phyloP scores from a whole-genome alignment of 2,329 filamentous ascomycete genomes.

The Scedosporium apiospermum region DNA sequence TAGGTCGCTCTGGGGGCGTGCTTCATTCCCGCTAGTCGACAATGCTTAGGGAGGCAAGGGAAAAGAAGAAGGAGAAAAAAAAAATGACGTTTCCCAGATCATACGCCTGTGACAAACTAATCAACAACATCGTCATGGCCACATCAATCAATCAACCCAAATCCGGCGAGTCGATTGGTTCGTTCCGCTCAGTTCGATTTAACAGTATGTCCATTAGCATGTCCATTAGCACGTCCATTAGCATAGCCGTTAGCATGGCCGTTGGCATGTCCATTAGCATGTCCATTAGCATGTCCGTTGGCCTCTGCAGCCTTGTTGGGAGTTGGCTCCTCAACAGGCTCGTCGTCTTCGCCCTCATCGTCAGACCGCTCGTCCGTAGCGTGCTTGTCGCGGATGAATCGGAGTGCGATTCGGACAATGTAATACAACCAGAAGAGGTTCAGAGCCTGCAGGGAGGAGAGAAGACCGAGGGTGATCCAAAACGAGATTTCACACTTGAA shows the following conservation, averaged over 20 bases:
- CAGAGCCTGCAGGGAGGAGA: slow-evolving; percentile 60
- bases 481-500: slow-evolving; percentile 68
- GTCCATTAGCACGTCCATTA: neutral
- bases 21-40: neutral
- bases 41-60: neutral
- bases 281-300: neutral
- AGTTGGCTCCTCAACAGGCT: slow-evolving; percentile 21
- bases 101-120: neutral
- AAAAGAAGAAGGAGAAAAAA: neutral
- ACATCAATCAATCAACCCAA: neutral
- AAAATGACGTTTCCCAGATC: neutral
- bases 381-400: slow-evolving; percentile 53
- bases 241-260: neutral
- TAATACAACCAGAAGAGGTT: slow-evolving; percentile 78
- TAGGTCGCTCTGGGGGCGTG: neutral
- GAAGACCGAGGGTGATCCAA: slow-evolving; percentile 54
- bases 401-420: slow-evolving; percentile 65
- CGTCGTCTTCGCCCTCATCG: slow-evolving; percentile 53
- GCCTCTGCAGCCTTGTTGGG: slow-evolving; percentile 11
- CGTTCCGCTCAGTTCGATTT: neutral
- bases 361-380: slow-evolving; percentile 66
- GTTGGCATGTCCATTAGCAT: slow-evolving; percentile 7
- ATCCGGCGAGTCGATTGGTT: neutral
- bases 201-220: neutral
- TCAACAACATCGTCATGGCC: neutral